phyloP scores from a whole-genome alignment of 1,284 basidiomycete species.

The Volvariella volvacea region DNA sequence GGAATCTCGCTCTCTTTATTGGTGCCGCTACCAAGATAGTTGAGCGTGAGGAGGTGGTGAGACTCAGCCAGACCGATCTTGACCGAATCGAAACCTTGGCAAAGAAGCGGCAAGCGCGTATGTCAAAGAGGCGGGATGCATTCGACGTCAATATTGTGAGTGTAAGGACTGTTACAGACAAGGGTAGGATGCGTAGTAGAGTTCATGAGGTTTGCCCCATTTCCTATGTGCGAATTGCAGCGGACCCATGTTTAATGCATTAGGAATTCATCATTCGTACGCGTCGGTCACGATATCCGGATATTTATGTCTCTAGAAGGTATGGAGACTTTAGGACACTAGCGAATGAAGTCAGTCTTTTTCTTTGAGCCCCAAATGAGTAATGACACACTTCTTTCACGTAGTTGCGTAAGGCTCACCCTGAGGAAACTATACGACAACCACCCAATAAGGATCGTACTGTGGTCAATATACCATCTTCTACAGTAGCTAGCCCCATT shows the following conservation, averaged over 20 bases:
- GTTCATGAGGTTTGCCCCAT: conserved; percentile 66
- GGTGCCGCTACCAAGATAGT: conserved; percentile 75
- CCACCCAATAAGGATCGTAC: conserved; percentile 87
- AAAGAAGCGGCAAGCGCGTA: conserved; percentile 47
- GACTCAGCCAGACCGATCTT: conserved; percentile 77
- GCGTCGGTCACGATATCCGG: conserved; percentile 60
- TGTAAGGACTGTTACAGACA: conserved; percentile 75
- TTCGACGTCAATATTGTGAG: conserved; percentile 90
- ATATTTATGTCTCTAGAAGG: conserved; percentile 85
- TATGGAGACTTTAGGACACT: conserved; percentile 94
- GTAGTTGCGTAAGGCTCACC: conserved; percentile 79
- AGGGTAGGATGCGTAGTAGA: conserved; percentile 76
- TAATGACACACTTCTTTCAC: conserved; percentile 10
- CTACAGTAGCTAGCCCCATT: conserved; percentile 20
- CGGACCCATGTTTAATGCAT: conserved; percentile 7
- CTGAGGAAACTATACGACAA: conserved; percentile 68
- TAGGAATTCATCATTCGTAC: conserved; percentile 96
- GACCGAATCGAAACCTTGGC: conserved; percentile 68
- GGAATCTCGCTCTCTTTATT: conserved; percentile 77
- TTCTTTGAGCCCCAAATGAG: conserved; percentile 3
- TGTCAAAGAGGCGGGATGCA: conserved; percentile 36
- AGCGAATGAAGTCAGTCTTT: conserved; percentile 63
- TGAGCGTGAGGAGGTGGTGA: conserved; percentile 82
- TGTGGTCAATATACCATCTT: conserved; percentile 45
- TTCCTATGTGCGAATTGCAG: conserved; percentile 2